Evolutionary conservation across 768 basidiomycete genomes (phyloP), one percentile per base, ranked within the genome.

Genomic region (Exidia glandulosa): DNA sequence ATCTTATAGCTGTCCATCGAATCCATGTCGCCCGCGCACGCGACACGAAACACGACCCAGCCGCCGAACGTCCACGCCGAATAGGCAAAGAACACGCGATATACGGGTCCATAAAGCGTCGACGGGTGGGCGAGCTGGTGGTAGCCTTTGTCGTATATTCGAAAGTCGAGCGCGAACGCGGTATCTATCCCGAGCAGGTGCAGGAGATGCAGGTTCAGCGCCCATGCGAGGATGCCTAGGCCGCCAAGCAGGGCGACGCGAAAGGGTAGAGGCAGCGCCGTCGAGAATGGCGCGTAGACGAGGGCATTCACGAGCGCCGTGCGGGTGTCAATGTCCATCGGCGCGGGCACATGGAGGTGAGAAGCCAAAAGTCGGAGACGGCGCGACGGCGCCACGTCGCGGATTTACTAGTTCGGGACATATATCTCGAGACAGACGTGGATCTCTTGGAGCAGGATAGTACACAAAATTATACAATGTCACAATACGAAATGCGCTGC

Each of bases 181-280:
- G 82, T 83, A 70, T 99, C 93, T 41, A 98, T 73, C 25, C 88
- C 86, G 16, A 87, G 75, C 12, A 78, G 64, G 63, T 86, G 77
- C 52, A 98, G 83, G 56, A 88, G 82, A 71, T 98, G 94, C 6
- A 98, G 73, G 72, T 98, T 99, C 33, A 86, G 84, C 0, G 93
- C 93, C 94, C 95, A 99, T 63, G 86, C 86, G 3, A 95, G 75
- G 59, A 94, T 81, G 12, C 91, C 94, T 33, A 90, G 65, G 23
- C 89, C 87, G 58, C 83, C 77, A 60, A 96, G 79, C 64, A 82
- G 80, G 60, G 96, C 80, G 29, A 92, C 90, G 63, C 96, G 88
- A 70, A 93, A 97, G 1, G 96, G 95, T 1, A 99, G 79, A 12
- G 96, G 95, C 69, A 95, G 76, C 19, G 69, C 50, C 9, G 50